Percentiles rank a stretch among this genome's conserved stretches.
Evolutionary conservation across 2,329 filamentous ascomycete species (phyloP).

Genomic region (Didymella sp.): DNA sequence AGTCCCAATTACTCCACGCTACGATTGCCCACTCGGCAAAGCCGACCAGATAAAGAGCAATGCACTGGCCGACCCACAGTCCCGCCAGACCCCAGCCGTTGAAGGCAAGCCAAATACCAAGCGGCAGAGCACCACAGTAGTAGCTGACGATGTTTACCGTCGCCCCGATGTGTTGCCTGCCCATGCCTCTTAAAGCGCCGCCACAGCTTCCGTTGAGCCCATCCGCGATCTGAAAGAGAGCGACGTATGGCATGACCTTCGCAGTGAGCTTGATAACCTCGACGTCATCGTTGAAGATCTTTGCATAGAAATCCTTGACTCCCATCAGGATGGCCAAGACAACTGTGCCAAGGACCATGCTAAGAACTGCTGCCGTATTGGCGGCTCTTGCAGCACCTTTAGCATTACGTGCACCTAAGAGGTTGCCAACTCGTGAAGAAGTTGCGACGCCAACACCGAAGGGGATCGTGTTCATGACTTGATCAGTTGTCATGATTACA

Average conservation of each 20-base stretch:
- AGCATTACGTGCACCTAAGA: slow-evolving; percentile 73
- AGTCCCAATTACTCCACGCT: slow-evolving; percentile 76
- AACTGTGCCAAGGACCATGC: slow-evolving; percentile 69
- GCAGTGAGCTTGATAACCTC: slow-evolving; percentile 75
- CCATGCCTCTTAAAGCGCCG: slow-evolving; percentile 82
- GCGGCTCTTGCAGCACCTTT: slow-evolving; percentile 73
- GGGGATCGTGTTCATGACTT: slow-evolving; percentile 83
- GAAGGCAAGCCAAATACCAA: slow-evolving; percentile 85
- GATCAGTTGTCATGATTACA: slow-evolving; percentile 89
- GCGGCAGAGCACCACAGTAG: slow-evolving; percentile 79
- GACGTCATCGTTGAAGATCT: slow-evolving; percentile 81
- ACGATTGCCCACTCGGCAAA: slow-evolving; percentile 81
- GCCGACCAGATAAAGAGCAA: slow-evolving; percentile 75
- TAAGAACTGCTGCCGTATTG: slow-evolving; percentile 76
- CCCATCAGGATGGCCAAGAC: slow-evolving; percentile 74
- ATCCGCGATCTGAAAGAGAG: slow-evolving; percentile 88
- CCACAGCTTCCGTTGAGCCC: slow-evolving; percentile 86
- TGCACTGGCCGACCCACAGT: slow-evolving; percentile 83
- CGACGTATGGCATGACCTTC: slow-evolving; percentile 82
- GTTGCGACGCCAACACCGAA: slow-evolving; percentile 87
- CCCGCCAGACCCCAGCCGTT: slow-evolving; percentile 83
- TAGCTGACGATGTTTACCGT: slow-evolving; percentile 83
- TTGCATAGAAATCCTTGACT: slow-evolving; percentile 74
- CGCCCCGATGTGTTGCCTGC: slow-evolving; percentile 83
- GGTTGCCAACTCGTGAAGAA: slow-evolving; percentile 78